phyloP scores from a whole-genome alignment of 1,284 basidiomycete species.

The Ustilago cynodontis region DNA sequence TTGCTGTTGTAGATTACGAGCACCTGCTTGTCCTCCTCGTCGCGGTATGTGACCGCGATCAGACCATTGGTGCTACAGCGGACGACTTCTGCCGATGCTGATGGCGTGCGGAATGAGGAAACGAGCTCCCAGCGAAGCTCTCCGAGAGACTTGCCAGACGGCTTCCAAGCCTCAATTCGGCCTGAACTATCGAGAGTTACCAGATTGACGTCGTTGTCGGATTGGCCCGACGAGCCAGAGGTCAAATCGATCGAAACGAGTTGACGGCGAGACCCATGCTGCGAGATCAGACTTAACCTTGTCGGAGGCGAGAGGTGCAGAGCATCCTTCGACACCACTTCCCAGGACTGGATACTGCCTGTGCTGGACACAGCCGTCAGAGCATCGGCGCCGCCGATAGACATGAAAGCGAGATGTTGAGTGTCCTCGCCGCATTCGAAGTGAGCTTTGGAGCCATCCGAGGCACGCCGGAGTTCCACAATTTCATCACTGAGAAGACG shows the following conservation, averaged over 20 bases:
- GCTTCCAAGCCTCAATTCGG: slow-evolving; percentile 12
- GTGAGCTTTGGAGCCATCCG: slow-evolving; percentile 1
- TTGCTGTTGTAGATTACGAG: slow-evolving; percentile 88
- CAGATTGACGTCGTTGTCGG: slow-evolving; percentile 6
- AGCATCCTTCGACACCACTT: slow-evolving; percentile 1
- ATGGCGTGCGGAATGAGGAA: slow-evolving; percentile 4
- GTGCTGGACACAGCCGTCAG: slow-evolving; percentile 13
- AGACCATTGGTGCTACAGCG: slow-evolving; percentile 22
- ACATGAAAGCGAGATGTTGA: slow-evolving; percentile 10
- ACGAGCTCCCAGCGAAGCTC: slow-evolving; percentile 15
- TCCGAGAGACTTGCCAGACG: neutral
- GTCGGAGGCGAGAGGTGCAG: neutral
- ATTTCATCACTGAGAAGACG: slow-evolving; percentile 2
- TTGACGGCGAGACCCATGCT: neutral
- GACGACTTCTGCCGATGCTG: neutral
- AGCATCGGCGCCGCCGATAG: neutral
- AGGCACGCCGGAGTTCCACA: slow-evolving; percentile 12
- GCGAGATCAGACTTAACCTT: neutral
- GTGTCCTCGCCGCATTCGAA: slow-evolving; percentile 18
- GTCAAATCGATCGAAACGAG: slow-evolving; percentile 10
- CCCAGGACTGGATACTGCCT: slow-evolving; percentile 17
- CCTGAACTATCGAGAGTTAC: slow-evolving; percentile 18
- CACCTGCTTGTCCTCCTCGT: slow-evolving; percentile 14
- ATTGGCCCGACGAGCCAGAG: neutral
- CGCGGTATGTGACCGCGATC: slow-evolving; percentile 15